A percentile compares a stretch with the other conserved stretches of the same genome.
Evolutionary conservation across 2,329 filamentous ascomycete species (phyloP).

Genomic region (Cadophora malorum): DNA sequence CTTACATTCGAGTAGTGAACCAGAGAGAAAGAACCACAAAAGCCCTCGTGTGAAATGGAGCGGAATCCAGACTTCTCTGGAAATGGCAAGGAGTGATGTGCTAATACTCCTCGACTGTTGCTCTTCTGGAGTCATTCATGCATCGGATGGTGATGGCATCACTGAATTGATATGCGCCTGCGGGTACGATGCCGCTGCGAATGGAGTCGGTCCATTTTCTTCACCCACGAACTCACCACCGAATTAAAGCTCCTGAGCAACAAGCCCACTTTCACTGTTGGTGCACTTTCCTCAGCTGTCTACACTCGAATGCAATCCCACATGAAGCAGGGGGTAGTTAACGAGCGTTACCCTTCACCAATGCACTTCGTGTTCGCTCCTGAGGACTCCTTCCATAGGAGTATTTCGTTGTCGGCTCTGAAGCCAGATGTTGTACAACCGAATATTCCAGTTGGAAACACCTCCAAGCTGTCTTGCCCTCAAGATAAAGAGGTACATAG

Average conservation of each 20-base stretch:
- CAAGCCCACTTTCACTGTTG: constrained; percentile 15
- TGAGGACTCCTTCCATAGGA: neutral
- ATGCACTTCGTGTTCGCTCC: neutral
- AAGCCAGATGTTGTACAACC: neutral
- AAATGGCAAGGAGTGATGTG: constrained; percentile 24
- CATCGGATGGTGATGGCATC: constrained; percentile 22
- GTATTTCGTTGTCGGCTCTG: neutral
- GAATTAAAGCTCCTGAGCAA: constrained; percentile 15
- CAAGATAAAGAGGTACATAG: too few species aligned
- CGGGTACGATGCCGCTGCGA: constrained; percentile 6
- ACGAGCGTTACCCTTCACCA: neutral
- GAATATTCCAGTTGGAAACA: too few species aligned
- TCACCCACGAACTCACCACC: constrained; percentile 16
- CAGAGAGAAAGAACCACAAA: neutral
- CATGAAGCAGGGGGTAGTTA: neutral
- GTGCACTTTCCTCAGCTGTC: constrained; percentile 16
- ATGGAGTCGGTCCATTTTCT: constrained; percentile 23
- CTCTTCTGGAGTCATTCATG: constrained; percentile 1
- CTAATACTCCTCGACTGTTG: constrained; percentile 25
- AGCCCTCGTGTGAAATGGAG: constrained; percentile 19
- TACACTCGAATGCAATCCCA: constrained; percentile 12
- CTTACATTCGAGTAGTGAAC: neutral
- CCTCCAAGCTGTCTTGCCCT: too few species aligned
- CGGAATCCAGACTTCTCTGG: constrained; percentile 20
- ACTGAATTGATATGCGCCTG: constrained; percentile 26